phyloP scores from a whole-genome alignment of 2,329 filamentous ascomycete genomes.

The Phyllosticta paracitricarpa region DNA sequence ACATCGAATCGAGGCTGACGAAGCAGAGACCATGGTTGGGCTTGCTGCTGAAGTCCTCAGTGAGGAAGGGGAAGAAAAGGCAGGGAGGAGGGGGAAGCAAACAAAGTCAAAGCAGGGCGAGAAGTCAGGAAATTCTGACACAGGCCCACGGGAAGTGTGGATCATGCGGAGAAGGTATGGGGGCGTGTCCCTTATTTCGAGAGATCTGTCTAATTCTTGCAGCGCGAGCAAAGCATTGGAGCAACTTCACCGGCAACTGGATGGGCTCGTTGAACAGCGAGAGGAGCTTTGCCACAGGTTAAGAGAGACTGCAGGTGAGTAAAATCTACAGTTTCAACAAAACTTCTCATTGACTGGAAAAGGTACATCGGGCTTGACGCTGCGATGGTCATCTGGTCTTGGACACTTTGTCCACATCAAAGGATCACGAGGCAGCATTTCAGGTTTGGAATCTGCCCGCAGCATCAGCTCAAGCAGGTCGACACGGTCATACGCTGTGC shows the following conservation, averaged over 20 bases:
- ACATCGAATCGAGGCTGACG: conserved; percentile 65
- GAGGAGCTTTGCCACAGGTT: conserved; percentile 49
- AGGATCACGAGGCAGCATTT: conserved; percentile 56
- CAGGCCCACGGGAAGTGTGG: conserved; percentile 44
- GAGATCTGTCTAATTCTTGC: background rate
- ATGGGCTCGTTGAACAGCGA: conserved; percentile 51
- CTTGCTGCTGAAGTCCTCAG: conserved; percentile 65
- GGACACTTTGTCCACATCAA: conserved; percentile 89
- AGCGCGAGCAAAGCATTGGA: conserved; percentile 57
- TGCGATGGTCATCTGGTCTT: conserved; percentile 78
- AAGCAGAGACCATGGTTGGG: conserved; percentile 59
- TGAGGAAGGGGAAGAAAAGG: conserved; percentile 53
- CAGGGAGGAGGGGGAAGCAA: conserved; percentile 27
- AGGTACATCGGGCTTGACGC: conserved; percentile 53
- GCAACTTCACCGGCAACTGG: conserved; percentile 59
- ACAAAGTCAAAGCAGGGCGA: conserved; percentile 22
- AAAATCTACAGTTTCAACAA: background rate
- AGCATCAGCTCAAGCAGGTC: conserved; percentile 70
- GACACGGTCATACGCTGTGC: conserved; percentile 73
- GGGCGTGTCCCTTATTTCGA: background rate
- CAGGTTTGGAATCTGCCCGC: conserved; percentile 32
- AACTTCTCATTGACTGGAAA: background rate
- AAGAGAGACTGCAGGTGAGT: conserved; percentile 44
- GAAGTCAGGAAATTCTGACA: background rate
- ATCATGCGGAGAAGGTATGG: conserved; percentile 46